phyloP scores from a whole-genome alignment of 192 early-diverging fungal species.

The Umbelopsis sp. region DNA sequence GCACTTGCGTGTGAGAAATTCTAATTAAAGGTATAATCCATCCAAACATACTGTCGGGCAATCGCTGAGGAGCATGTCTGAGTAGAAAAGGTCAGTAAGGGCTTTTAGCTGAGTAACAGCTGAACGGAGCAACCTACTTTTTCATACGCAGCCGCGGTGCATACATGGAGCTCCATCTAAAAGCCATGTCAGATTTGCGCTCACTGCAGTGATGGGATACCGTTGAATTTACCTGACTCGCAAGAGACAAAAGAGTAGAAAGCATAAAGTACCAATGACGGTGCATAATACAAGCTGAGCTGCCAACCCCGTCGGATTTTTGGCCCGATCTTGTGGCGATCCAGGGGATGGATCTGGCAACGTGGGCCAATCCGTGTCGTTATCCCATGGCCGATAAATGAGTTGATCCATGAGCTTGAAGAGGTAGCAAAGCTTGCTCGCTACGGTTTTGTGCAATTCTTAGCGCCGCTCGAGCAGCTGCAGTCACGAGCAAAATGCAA shows the following conservation, averaged over 20 bases:
- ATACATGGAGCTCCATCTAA: conserved; percentile 38
- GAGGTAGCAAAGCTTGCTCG: not conserved
- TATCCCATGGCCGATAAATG: conserved; percentile 5
- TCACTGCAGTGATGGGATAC: not conserved
- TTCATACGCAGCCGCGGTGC: conserved; percentile 39
- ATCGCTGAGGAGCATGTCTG: conserved; percentile 49
- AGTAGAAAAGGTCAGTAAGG: not conserved
- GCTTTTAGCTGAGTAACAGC: not conserved
- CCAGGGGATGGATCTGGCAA: conserved; percentile 29
- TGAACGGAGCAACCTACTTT: conserved; percentile 26
- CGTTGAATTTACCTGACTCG: conserved; percentile 29
- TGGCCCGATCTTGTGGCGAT: conserved; percentile 27
- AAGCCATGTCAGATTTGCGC: not conserved
- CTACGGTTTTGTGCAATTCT: too few relatives aligned
- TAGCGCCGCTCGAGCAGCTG: too few relatives aligned
- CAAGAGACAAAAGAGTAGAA: conserved; percentile 38
- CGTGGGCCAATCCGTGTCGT: not conserved
- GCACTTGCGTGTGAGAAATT: conserved; percentile 45
- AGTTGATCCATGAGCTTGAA: conserved; percentile 4
- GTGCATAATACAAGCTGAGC: conserved; percentile 35
- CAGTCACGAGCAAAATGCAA: too few relatives aligned
- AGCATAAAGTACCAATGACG: conserved; percentile 30
- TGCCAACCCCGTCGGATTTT: conserved; percentile 33
- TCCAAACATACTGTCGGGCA: conserved; percentile 50
- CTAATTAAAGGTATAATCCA: conserved; percentile 54